These are phyloP conservation scores for Oxyria digyna DNA, from an alignment of 148 eudicot genomes.

Conservation along the genomic window DNA sequence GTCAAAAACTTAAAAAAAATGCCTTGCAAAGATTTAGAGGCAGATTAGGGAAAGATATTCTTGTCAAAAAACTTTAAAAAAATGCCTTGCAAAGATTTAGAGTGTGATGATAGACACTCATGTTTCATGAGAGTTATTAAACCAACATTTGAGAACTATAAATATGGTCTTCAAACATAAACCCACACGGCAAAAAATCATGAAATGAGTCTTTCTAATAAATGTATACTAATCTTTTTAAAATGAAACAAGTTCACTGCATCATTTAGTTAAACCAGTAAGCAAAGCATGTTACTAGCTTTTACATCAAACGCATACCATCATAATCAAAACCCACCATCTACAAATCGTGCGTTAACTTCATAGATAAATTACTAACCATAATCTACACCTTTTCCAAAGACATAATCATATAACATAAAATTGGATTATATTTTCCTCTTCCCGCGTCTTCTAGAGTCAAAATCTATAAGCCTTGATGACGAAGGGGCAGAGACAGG, in stretches of 20 bases:
- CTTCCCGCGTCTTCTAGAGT: slow-evolving; percentile 60
- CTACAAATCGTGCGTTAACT: neutral
- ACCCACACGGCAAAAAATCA: too few species aligned
- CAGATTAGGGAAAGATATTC: too few species aligned
- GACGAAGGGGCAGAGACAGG: slow-evolving; percentile 29
- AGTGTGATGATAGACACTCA: too few species aligned
- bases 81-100: too few species aligned
- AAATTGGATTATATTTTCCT: slow-evolving; percentile 32
- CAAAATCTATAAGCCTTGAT: slow-evolving; percentile 65
- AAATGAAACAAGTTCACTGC: neutral
- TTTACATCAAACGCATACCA: neutral
- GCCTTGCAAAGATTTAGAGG: too few species aligned
- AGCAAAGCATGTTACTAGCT: neutral
- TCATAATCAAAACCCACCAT: neutral
- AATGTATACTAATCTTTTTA: too few species aligned
- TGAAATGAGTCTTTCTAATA: too few species aligned
- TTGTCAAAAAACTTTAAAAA: too few species aligned
- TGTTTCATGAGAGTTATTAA: too few species aligned
- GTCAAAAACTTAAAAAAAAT: too few species aligned
- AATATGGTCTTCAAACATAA: too few species aligned
- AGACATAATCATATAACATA: neutral
- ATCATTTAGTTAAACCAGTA: neutral
- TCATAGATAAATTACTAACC: neutral
- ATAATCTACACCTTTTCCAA: neutral
- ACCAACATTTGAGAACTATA: too few species aligned